A percentile compares a stretch with the other conserved stretches of the same genome.
Evolutionary conservation across 164 flowering plant species (phyloP).

Genomic region (Umbellularia californica): DNA sequence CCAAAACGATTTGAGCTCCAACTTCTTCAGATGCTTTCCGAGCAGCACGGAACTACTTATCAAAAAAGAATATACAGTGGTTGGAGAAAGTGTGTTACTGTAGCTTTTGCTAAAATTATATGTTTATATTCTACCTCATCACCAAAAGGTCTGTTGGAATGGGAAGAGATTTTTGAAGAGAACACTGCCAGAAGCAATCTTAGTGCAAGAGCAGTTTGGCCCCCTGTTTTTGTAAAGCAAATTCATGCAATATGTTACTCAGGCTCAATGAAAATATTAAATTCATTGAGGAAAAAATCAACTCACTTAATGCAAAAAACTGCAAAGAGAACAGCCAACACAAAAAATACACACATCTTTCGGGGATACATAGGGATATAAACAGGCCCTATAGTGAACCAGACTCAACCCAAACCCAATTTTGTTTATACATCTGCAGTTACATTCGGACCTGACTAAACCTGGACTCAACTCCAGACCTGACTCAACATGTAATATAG

Average conservation of each 20-base stretch:
- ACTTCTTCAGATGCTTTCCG: constrained; percentile 73
- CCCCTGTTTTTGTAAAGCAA: constrained; percentile 43
- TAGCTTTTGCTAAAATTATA: no score
- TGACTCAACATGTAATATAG: no score
- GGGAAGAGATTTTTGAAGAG: constrained; percentile 82
- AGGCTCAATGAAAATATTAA: background rate
- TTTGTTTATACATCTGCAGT: no score
- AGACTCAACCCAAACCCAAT: no score
- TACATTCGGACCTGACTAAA: no score
- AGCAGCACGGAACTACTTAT: constrained; percentile 82
- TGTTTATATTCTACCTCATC: constrained; percentile 59
- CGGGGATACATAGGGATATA: no score
- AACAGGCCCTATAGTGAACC: no score
- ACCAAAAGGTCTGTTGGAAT: constrained; percentile 76
- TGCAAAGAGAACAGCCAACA: background rate
- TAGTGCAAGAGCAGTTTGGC: constrained; percentile 85
- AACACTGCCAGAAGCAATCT: constrained; percentile 76
- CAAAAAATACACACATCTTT: no score
- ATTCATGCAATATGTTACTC: background rate
- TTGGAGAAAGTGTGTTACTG: background rate
- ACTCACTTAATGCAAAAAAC: background rate
- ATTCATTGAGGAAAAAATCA: no score
- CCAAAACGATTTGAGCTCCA: constrained; percentile 91
- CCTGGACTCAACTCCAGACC: no score
- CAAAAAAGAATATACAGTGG: background rate